Conservation (phyloP, 176 grass and related monocot genomes). For the Juncus effusus region DNA sequence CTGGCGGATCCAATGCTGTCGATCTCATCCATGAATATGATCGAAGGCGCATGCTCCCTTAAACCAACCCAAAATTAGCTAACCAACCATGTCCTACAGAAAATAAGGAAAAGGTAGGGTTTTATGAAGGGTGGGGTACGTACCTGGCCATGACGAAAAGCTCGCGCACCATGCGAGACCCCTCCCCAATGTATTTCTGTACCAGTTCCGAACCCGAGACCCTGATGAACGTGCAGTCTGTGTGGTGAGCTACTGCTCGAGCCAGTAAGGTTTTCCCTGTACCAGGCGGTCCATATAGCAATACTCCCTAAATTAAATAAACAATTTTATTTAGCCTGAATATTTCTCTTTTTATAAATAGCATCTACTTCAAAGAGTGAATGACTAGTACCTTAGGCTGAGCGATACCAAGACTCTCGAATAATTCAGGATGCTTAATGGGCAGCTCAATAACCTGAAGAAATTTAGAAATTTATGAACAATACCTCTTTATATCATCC, state of each 20-base stretch:
- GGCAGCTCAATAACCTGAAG: slow-evolving; percentile 96
- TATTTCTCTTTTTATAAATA: no score
- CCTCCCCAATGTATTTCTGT: slow-evolving; percentile 99
- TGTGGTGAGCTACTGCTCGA: slow-evolving; percentile 96
- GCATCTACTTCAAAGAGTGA: background rate
- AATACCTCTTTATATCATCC: background rate
- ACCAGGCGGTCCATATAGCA: slow-evolving; percentile 95
- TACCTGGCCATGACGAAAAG: slow-evolving; percentile 99
- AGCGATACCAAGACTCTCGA: slow-evolving; percentile 96
- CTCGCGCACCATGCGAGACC: slow-evolving; percentile 94
- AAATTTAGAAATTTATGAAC: background rate
- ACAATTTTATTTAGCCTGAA: background rate
- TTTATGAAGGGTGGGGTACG: background rate
- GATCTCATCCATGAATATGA: slow-evolving; percentile 99
- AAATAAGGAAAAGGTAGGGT: background rate
- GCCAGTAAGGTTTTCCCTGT: slow-evolving; percentile 95
- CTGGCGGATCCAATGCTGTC: slow-evolving; percentile 95
- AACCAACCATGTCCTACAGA: background rate
- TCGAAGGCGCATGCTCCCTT: slow-evolving; percentile 95
- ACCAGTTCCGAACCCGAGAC: slow-evolving; percentile 99
- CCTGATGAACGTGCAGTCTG: slow-evolving; percentile 96
- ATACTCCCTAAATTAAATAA: slow-evolving; percentile 70
- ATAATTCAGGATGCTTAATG: slow-evolving; percentile 96
- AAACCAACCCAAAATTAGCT: slow-evolving; percentile 21
- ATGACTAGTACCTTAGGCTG: slow-evolving; percentile 73